A percentile compares a stretch with the other conserved stretches of the same genome.
These are phyloP conservation scores for Exobasidium cylindrosporum DNA, from an alignment of 1,284 basidiomycete species.

Conservation along the genomic window DNA sequence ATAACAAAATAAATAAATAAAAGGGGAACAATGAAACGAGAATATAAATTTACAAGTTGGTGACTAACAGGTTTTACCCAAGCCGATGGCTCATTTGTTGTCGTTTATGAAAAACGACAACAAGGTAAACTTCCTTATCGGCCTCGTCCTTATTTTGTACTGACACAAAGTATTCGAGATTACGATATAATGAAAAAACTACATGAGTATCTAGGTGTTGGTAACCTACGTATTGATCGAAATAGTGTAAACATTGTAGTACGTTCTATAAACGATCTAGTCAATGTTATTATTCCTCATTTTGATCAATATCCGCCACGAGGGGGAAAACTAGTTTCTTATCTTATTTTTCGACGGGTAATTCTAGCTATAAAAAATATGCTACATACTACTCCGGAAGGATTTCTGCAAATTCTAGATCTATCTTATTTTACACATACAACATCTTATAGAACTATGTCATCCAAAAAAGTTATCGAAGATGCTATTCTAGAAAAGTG, in stretches of 20 bases:
- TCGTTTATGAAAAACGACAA: background rate
- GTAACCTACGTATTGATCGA: background rate
- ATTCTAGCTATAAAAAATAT: conserved; percentile 19
- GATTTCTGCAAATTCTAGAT: conserved; percentile 10
- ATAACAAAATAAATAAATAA: too few species aligned
- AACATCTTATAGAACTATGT: background rate
- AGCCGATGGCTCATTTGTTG: background rate
- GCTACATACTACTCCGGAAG: conserved; percentile 9
- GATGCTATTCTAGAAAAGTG: too few species aligned
- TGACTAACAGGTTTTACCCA: background rate
- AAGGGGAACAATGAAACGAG: background rate
- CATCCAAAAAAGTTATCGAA: too few species aligned
- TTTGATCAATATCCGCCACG: background rate
- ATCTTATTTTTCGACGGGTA: conserved; percentile 14
- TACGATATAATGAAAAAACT: background rate
- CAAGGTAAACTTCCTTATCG: background rate
- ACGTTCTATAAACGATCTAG: background rate
- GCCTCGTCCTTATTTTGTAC: background rate
- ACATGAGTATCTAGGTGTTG: background rate
- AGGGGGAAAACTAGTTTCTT: conserved; percentile 3
- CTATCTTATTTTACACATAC: conserved; percentile 4
- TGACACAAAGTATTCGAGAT: background rate
- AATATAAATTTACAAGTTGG: background rate
- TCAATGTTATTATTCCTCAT: conserved; percentile 6
- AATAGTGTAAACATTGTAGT: background rate